A percentile compares a stretch with the other conserved stretches of the same genome.
These are phyloP conservation scores for Plasmodium knowlesi DNA, from an alignment of 169 alveolate species.

Conservation along the genomic window DNA sequence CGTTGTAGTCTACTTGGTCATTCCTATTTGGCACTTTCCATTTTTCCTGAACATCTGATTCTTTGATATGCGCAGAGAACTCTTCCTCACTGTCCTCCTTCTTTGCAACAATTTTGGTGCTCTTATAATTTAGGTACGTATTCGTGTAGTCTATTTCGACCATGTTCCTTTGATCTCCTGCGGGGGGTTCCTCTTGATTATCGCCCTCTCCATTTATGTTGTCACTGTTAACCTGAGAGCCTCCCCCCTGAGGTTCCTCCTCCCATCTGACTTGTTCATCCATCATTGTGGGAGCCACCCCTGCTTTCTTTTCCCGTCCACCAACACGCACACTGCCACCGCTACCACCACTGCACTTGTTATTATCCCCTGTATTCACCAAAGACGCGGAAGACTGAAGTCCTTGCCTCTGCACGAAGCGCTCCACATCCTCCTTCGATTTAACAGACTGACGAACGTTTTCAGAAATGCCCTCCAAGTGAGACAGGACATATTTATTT, in stretches of 20 bases:
- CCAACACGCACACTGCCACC: background rate
- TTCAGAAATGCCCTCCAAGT: conserved; percentile 73
- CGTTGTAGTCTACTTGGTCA: background rate
- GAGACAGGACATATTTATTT: conserved; percentile 35
- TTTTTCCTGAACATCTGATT: background rate
- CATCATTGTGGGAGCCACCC: background rate
- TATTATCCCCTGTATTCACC: background rate
- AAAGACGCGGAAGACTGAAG: background rate
- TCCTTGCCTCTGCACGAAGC: conserved; percentile 24
- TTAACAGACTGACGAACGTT: conserved; percentile 37
- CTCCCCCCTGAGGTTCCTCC: background rate
- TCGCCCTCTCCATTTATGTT: background rate
- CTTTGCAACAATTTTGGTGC: background rate
- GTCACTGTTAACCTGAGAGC: background rate
- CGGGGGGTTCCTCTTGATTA: background rate
- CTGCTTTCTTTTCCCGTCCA: background rate
- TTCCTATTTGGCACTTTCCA: background rate
- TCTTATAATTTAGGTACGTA: conserved; percentile 29
- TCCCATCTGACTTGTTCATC: background rate
- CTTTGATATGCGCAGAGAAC: background rate
- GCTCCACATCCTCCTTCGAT: conserved; percentile 56
- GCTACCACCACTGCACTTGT: background rate
- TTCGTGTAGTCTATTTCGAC: conserved; percentile 56
- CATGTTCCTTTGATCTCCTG: background rate
- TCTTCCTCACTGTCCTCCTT: background rate